These are phyloP conservation scores for Vitis rupestris DNA, from an alignment of 164 flowering plant species.

Conservation along the genomic window DNA sequence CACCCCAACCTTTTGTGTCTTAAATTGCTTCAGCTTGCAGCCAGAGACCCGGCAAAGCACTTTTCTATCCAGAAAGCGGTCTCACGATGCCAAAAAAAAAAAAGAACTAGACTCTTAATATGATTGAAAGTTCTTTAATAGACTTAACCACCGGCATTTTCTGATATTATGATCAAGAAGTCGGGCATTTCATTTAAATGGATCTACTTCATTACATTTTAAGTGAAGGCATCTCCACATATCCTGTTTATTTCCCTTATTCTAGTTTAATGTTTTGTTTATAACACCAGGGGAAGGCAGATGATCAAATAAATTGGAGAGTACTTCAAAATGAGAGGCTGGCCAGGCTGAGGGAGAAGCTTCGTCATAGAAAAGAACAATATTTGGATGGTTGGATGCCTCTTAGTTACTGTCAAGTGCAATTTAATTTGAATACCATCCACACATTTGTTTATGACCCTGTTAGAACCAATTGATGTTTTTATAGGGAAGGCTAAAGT, in stretches of 20 bases:
- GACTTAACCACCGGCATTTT: too few species aligned
- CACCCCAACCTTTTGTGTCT: too few species aligned
- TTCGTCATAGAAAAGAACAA: conserved; percentile 48
- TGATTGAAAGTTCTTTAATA: too few species aligned
- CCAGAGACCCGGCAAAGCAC: too few species aligned
- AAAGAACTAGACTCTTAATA: too few species aligned
- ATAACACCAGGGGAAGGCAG: conserved; percentile 66
- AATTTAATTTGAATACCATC: neutral
- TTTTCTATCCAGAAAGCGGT: too few species aligned
- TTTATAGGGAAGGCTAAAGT: conserved; percentile 68
- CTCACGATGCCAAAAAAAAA: too few species aligned
- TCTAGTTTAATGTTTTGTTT: conserved; percentile 1
- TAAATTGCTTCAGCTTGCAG: too few species aligned
- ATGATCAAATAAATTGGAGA: conserved; percentile 83
- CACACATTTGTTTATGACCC: neutral
- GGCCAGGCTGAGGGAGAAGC: conserved; percentile 67
- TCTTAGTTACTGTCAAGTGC: conserved; percentile 9
- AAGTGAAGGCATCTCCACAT: neutral
- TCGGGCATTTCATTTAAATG: neutral
- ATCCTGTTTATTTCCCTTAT: neutral
- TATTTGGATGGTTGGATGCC: conserved; percentile 60
- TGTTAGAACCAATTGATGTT: conserved; percentile 3
- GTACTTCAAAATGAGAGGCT: conserved; percentile 78
- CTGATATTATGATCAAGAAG: too few species aligned
- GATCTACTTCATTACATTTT: neutral